Evolutionary conservation across 1,284 basidiomycete genomes (phyloP).

Genomic region (Neotropicomus parvogracilis): DNA sequence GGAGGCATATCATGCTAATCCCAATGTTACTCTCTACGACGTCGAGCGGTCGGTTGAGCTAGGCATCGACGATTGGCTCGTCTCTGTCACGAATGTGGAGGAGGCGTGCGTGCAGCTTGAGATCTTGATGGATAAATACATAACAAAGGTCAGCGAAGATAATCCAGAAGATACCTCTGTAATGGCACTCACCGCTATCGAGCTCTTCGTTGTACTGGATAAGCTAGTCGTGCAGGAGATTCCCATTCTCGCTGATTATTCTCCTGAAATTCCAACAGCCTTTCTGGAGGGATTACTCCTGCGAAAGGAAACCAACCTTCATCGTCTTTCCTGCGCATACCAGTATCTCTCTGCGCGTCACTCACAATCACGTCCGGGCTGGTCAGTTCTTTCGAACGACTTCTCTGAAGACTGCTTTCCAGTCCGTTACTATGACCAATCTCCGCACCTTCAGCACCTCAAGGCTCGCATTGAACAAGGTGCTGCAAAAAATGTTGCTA

Average conservation of each 20-base stretch:
- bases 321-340: not conserved
- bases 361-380: not conserved
- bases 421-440: not conserved
- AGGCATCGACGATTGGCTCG: not conserved
- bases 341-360: not conserved
- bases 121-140: not conserved
- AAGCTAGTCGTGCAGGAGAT: too few species aligned
- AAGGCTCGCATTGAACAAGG: not conserved
- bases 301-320: not conserved
- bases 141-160: not conserved
- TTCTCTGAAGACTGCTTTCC: slow-evolving; percentile 26
- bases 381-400: not conserved
- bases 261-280: too few species aligned
- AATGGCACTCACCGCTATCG: too few species aligned
- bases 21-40: not conserved
- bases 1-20: too few species aligned
- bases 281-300: not conserved
- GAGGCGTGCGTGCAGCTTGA: not conserved
- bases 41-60: not conserved
- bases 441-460: not conserved
- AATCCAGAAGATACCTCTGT: not conserved
- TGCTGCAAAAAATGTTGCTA: too few species aligned
- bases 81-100: not conserved
- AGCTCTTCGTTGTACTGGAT: too few species aligned
- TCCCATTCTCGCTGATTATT: too few species aligned